Percentiles rank a stretch among this genome's conserved stretches.
These are phyloP conservation scores for Solanum acaule DNA, from an alignment of 257 asterid genomes.

Conservation along the genomic window DNA sequence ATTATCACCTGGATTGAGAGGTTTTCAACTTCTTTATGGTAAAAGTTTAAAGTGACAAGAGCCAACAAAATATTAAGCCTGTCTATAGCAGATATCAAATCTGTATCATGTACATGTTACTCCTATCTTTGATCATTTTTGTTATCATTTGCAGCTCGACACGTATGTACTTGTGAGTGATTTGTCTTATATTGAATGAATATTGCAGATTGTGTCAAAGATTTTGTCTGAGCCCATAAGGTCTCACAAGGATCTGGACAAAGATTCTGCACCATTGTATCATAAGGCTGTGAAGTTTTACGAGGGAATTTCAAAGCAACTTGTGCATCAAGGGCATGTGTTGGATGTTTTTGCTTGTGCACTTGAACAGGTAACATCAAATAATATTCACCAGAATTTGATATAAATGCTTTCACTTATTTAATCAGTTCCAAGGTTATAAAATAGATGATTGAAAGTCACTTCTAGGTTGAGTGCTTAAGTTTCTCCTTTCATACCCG, in stretches of 20 bases:
- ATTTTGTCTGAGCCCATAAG: conserved; percentile 86
- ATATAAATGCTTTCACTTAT: not conserved
- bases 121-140: not conserved
- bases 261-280: conserved; percentile 84
- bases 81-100: not conserved
- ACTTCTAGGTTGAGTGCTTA: not conserved
- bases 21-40: not conserved
- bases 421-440: not conserved
- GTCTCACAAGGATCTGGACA: conserved; percentile 96
- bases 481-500: not conserved
- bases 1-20: not conserved
- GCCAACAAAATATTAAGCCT: not conserved
- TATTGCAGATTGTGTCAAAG: conserved; percentile 76
- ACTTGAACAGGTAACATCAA: conserved; percentile 75
- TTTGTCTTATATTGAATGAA: not conserved
- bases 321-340: conserved; percentile 96
- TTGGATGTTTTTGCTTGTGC: conserved; percentile 93
- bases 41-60: not conserved
- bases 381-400: not conserved
- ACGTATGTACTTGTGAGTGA: not conserved
- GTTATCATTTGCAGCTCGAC: not conserved
- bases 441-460: not conserved
- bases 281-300: conserved; percentile 91
- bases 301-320: conserved; percentile 84
- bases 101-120: not conserved